Conservation (phyloP, 768 basidiomycete species). For the Amanita exitialis region DNA sequence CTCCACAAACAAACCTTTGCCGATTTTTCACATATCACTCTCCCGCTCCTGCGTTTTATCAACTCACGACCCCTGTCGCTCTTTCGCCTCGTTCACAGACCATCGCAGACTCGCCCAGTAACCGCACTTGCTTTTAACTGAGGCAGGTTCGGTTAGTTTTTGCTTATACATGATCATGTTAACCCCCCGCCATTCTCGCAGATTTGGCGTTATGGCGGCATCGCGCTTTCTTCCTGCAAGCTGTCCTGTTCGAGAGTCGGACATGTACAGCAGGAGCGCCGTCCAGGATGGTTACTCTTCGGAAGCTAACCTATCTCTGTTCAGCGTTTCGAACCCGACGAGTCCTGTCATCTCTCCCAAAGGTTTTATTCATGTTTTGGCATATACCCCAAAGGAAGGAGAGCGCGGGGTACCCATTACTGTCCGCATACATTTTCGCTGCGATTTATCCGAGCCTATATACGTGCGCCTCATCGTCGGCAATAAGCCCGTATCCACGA, state of each 20-base stretch:
- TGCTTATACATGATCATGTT: neutral
- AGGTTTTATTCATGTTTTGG: slow-evolving; percentile 54
- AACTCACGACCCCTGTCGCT: slow-evolving; percentile 8
- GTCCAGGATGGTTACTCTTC: neutral
- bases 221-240: slow-evolving; percentile 1
- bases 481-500: slow-evolving; percentile 54
- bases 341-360: slow-evolving; percentile 33
- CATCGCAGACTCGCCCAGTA: slow-evolving; percentile 1
- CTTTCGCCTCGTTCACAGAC: slow-evolving; percentile 6
- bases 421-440: slow-evolving; percentile 52
- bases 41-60: slow-evolving; percentile 7
- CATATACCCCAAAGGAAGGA: slow-evolving; percentile 57
- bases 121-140: slow-evolving; percentile 1
- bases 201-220: slow-evolving; percentile 2
- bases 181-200: slow-evolving; percentile 2
- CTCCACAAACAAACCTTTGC: slow-evolving; percentile 7
- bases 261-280: neutral
- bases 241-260: neutral
- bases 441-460: slow-evolving; percentile 37
- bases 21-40: slow-evolving; percentile 7
- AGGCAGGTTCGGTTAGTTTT: slow-evolving; percentile 1
- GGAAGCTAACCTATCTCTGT: neutral
- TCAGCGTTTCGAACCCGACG: slow-evolving; percentile 6
- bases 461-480: slow-evolving; percentile 72
- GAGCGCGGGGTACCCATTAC: slow-evolving; percentile 52